Evolutionary conservation across 2,329 filamentous ascomycete species (phyloP), one percentile per base, ranked within the genome.

Genomic region (Penicillium italicum): DNA sequence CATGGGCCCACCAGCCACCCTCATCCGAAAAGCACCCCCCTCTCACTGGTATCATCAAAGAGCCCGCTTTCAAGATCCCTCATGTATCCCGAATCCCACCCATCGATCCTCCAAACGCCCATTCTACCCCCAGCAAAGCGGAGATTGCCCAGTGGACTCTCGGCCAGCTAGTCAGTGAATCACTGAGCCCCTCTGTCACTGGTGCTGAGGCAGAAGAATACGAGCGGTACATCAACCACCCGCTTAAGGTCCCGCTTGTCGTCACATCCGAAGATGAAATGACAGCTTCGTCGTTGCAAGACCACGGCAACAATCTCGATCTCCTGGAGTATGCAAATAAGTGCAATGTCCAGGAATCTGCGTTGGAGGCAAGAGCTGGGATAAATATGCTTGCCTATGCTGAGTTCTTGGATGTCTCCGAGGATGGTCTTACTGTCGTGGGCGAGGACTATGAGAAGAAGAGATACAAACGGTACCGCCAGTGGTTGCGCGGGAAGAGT

Each of bases 401-500:
- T 30, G 89, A 94, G 59, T 88, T 94, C 67, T 72, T 97, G 53
- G 83, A 82, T 41, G 84, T 94, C 12, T 85, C 83, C 5, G 89
- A 94, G 58, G 90, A 96, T 66, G 90, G 91, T 18, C 76, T 99
- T 50, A 95, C 90, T 2, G 93, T 97, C 14, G 87, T 86, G 1
- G 87, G 92, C 42, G 92, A 95, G 67, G 94, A 97, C 72, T 82
- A 86, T 43, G 82, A 83, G 38, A 97, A 96, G 82, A 97, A 97
- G 81, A 81, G 94, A 64, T 99, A 99, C 74, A 97, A 96, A 76
- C 90, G 92, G 10, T 99, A 99, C 75, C 80, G 87, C 67, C 95
- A 97, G 75, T 99, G 94, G 93, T 79, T 99, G 69, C 83, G 86
- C 59, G 93, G 93, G 18, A 97, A 97, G 78, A 96, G 91, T 66